Conservation (phyloP, 2,329 filamentous ascomycete species). For the Rasamsonia emersonii region DNA sequence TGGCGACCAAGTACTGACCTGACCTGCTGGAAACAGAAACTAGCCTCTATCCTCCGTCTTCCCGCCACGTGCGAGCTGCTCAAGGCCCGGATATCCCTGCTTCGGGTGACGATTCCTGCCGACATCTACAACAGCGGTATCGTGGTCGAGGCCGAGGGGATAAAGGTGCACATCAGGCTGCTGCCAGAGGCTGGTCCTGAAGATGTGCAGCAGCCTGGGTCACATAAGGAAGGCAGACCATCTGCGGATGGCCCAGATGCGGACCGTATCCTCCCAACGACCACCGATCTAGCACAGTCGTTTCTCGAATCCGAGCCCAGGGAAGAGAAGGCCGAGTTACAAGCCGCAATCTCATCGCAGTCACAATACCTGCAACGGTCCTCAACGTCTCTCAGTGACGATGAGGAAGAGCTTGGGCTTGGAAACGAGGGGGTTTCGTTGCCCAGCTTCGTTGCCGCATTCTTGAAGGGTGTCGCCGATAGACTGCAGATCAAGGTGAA, state of each 20-base stretch:
- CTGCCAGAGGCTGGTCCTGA: slow-evolving; percentile 26
- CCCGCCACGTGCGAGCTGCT: slow-evolving; percentile 63
- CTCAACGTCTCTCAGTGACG: slow-evolving; percentile 37
- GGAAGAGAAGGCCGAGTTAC: slow-evolving; percentile 49
- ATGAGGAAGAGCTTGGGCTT: slow-evolving; percentile 41
- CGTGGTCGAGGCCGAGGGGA: slow-evolving; percentile 68
- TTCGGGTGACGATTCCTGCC: slow-evolving; percentile 76
- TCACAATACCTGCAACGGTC: slow-evolving; percentile 45
- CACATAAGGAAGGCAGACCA: slow-evolving; percentile 15
- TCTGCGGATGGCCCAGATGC: slow-evolving; percentile 7
- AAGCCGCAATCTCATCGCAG: slow-evolving; percentile 47
- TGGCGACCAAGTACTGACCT: not conserved
- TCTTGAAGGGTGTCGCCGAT: slow-evolving; percentile 51
- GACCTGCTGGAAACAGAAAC: slow-evolving; percentile 70
- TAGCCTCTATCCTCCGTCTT: slow-evolving; percentile 64
- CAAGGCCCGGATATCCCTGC: slow-evolving; percentile 63
- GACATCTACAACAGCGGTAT: slow-evolving; percentile 84
- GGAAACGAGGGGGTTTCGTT: slow-evolving; percentile 48
- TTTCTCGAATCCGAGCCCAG: slow-evolving; percentile 51
- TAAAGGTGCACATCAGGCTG: slow-evolving; percentile 61
- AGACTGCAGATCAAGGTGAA: slow-evolving; percentile 46
- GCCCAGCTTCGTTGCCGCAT: slow-evolving; percentile 51
- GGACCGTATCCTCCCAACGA: slow-evolving; percentile 40
- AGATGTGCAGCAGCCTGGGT: not conserved
- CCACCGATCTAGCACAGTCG: slow-evolving; percentile 52